Evolutionary conservation across 139 green algal genomes (phyloP), one percentile per base, ranked within the genome.

Genomic region (Chlorella sp.): DNA sequence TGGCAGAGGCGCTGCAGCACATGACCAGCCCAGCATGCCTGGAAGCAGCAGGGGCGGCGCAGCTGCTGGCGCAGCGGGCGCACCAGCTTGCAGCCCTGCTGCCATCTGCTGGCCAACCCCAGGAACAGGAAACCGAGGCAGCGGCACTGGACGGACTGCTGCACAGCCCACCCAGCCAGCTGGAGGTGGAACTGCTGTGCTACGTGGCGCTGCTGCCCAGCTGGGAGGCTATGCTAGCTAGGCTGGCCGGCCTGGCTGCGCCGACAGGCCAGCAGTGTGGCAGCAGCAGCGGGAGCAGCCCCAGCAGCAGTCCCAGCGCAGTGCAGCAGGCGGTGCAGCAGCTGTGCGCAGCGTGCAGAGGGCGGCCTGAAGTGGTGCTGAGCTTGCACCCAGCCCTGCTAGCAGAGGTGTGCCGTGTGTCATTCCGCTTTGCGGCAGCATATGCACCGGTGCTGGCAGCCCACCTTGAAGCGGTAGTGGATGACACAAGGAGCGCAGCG

Each of bases 171-270:
- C 43, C 70, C 4, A 73, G 30, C 6, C 22, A 46, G 3, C 40
- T 87, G 67, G 58, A 81, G 41, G 41, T 87, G 43, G 60, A 73
- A 32, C 58, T 87, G 76, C 58, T 81, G 20, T 86, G 81, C 56
- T 43, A 64, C 54, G 30, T 65, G 32, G 54, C 40, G 19, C 70
- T 80, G 81, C 81, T 80, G 40, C 81, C 72, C 16, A 26, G 28
- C 40, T 86, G 81, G 81, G 70, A 86, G 40, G 30, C 26, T 14
- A 40, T 56, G 46, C 67, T 85, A 48, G 48, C 44, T 14, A 48
- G 68, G 34, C 67, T 85, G 34, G 67, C 79, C 3, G 36, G 40
- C 0, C 19, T 58, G 32, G 34, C 13, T 28, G 41, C 16, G 30
- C 43, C 30, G 22, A 6, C 24, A 28, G 44, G 16, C 28, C 51